Evolutionary conservation across 495 filamentous ascomycete genomes (phyloP).

Genomic region (Cercophora samala): DNA sequence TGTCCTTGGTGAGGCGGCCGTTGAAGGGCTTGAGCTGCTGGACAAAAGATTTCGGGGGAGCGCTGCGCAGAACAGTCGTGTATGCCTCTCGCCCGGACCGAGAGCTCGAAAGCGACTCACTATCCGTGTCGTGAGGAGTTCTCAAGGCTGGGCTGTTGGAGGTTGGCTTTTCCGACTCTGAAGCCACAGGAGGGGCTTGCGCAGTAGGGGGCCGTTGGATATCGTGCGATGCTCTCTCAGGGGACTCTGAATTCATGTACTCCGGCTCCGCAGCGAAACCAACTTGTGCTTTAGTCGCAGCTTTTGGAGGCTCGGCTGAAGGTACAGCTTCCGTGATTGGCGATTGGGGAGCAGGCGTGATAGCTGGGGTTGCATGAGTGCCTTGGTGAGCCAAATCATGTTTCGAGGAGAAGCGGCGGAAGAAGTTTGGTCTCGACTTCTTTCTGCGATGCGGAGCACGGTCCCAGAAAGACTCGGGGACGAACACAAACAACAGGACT

Average conservation of each 20-base stretch:
- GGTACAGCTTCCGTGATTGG: not conserved
- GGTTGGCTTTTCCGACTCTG: not conserved
- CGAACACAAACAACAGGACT: conserved; percentile 77
- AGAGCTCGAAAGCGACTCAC: conserved; percentile 34
- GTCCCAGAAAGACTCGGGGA: conserved; percentile 97
- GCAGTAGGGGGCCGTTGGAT: not conserved
- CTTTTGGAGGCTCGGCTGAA: not conserved
- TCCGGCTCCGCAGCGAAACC: conserved; percentile 9
- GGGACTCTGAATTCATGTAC: not conserved
- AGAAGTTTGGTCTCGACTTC: conserved; percentile 32
- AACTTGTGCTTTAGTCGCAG: conserved; percentile 5
- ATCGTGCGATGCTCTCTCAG: not conserved
- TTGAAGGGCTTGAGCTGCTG: conserved; percentile 71
- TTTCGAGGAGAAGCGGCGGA: conserved; percentile 41
- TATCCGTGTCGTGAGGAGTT: conserved; percentile 32
- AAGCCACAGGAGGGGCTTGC: not conserved
- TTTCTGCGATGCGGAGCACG: conserved; percentile 64
- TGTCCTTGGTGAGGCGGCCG: conserved; percentile 72
- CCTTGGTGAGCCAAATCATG: conserved; percentile 6
- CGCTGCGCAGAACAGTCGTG: conserved; percentile 56
- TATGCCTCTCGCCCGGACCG: conserved; percentile 45
- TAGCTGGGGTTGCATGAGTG: not conserved
- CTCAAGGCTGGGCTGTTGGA: not conserved
- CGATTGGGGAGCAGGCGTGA: not conserved
- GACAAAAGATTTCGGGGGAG: conserved; percentile 62